These are phyloP conservation scores for Reticulascus tulasneorum DNA, from an alignment of 2,329 filamentous ascomycete species.

Conservation along the genomic window DNA sequence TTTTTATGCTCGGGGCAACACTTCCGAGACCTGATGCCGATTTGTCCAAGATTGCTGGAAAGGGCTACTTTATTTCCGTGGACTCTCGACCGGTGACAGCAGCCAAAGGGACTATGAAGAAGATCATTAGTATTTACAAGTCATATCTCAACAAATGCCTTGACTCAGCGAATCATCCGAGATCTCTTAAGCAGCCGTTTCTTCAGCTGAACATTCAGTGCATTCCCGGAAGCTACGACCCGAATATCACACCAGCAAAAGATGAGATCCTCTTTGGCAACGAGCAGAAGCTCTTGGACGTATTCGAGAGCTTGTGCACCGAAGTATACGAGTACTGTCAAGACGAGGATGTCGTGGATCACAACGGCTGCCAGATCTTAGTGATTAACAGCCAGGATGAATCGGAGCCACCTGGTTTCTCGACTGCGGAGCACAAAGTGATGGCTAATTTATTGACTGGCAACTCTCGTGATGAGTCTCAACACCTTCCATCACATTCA, in stretches of 20 bases:
- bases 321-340: constrained; percentile 28
- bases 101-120: constrained; percentile 53
- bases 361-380: no score
- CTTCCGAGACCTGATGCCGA: constrained; percentile 50
- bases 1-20: constrained; percentile 49
- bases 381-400: no score
- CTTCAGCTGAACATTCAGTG: constrained; percentile 62
- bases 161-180: constrained; percentile 18
- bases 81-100: constrained; percentile 62
- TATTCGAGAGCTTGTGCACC: constrained; percentile 42
- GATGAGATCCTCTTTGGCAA: constrained; percentile 67
- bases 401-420: no score
- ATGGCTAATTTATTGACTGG: no score
- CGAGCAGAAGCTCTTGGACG: constrained; percentile 38
- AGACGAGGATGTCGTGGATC: no score
- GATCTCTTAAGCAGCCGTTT: constrained; percentile 49
- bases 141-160: constrained; percentile 36
- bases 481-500: no score
- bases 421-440: no score
- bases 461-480: no score
- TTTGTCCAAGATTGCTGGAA: constrained; percentile 34
- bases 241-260: constrained; percentile 68
- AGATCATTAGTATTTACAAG: constrained; percentile 51
- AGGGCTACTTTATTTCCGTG: constrained; percentile 61
- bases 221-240: constrained; percentile 61